Conservation (phyloP, 108 stramenopile genomes). For the Nitzschia sp. region DNA sequence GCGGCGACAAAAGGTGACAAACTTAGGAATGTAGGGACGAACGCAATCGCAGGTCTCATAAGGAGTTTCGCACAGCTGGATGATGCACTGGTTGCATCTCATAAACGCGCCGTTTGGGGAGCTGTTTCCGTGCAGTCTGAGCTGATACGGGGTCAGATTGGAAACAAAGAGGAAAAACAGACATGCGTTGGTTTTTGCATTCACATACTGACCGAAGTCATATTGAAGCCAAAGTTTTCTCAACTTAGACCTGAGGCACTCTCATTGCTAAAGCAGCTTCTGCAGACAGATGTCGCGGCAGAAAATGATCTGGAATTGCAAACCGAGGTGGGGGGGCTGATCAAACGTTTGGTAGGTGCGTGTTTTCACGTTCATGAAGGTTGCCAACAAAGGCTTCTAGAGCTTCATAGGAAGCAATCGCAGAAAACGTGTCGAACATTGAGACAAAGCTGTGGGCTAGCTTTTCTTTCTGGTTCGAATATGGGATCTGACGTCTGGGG, state of each 20-base stretch:
- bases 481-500: constrained; percentile 2
- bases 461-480: neutral
- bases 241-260: constrained; percentile 30
- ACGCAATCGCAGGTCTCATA: constrained; percentile 52
- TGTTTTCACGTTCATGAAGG: constrained; percentile 27
- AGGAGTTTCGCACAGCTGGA: constrained; percentile 28
- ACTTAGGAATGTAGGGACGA: constrained; percentile 45
- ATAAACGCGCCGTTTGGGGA: constrained; percentile 21
- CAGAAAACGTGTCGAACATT: neutral
- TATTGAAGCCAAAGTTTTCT: constrained; percentile 9
- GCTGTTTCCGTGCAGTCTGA: constrained; percentile 42
- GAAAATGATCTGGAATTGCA: constrained; percentile 19
- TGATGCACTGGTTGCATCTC: constrained; percentile 1
- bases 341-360: constrained; percentile 22
- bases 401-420: neutral
- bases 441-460: neutral
- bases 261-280: neutral
- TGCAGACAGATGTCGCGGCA: neutral
- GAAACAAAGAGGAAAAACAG: constrained; percentile 22
- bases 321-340: constrained; percentile 5
- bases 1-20: constrained; percentile 3
- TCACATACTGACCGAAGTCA: constrained; percentile 42
- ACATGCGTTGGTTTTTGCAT: constrained; percentile 53
- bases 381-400: constrained; percentile 15
- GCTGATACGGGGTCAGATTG: constrained; percentile 37